A percentile compares a stretch with the other conserved stretches of the same genome.
Evolutionary conservation across 1,284 basidiomycete species (phyloP).

Genomic region (Violaceomyces palustris): DNA sequence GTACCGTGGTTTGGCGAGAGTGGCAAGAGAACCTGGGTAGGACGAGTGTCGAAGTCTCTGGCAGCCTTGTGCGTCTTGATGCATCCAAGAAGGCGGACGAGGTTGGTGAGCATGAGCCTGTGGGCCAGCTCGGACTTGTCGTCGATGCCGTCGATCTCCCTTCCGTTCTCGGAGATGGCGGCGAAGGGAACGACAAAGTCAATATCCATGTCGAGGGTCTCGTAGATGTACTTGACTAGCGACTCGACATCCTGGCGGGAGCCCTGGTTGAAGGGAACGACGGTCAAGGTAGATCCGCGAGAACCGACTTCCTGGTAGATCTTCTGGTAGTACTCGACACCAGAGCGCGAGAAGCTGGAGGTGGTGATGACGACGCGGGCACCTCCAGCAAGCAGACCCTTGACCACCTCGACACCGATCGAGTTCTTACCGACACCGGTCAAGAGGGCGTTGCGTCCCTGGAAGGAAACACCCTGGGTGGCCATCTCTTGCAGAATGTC

Average conservation of each 20-base stretch:
- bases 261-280: constrained; percentile 97
- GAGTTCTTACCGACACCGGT: constrained; percentile 97
- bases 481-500: constrained; percentile 96
- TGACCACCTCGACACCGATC: constrained; percentile 94
- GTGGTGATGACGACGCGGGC: constrained; percentile 96
- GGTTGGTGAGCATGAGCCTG: constrained; percentile 73
- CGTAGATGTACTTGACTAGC: constrained; percentile 95
- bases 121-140: constrained; percentile 97
- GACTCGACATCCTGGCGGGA: constrained; percentile 92
- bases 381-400: constrained; percentile 90
- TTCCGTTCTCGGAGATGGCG: constrained; percentile 94
- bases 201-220: constrained; percentile 85
- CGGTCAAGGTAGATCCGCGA: constrained; percentile 87
- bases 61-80: constrained; percentile 98
- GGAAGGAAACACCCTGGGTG: constrained; percentile 93
- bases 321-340: constrained; percentile 95
- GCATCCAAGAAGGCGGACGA: constrained; percentile 88
- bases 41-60: constrained; percentile 89
- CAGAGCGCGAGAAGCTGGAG: constrained; percentile 59
- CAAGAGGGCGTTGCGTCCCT: constrained; percentile 94
- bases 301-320: constrained; percentile 95
- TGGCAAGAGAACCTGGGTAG: constrained; percentile 94
- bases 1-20: constrained; percentile 96
- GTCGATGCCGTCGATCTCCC: constrained; percentile 93
- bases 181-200: constrained; percentile 98